Evolutionary conservation across 257 asterid species (phyloP).

Genomic region (Sherardia arvensis): DNA sequence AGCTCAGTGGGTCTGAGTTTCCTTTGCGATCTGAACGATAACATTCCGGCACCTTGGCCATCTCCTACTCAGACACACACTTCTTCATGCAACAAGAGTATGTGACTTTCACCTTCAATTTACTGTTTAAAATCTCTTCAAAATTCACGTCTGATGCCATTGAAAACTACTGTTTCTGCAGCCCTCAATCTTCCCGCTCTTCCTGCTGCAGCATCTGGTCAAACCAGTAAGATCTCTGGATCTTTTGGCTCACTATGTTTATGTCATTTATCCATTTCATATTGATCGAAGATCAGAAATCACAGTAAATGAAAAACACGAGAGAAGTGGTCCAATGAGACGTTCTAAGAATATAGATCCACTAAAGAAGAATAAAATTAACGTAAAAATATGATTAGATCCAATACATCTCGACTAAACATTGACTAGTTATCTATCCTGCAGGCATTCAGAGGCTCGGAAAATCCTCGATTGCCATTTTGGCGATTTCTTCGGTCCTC

Average conservation of each 20-base stretch:
- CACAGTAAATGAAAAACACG: not conserved
- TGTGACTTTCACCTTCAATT: conserved; percentile 4
- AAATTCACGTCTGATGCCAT: not conserved
- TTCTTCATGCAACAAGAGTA: conserved; percentile 91
- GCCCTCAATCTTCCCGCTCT: conserved; percentile 92
- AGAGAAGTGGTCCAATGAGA: not conserved
- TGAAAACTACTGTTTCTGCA: conserved; percentile 26
- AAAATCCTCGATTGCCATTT: not conserved
- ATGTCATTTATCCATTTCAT: not conserved
- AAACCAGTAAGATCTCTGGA: conserved; percentile 47
- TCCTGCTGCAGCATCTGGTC: conserved; percentile 95
- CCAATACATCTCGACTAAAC: not conserved
- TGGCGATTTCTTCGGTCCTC: not conserved
- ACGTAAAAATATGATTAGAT: too few relatives aligned
- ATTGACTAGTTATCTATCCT: not conserved
- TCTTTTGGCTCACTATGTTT: not conserved
- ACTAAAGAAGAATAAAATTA: too few relatives aligned
- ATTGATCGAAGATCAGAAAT: not conserved
- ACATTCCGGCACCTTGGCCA: conserved; percentile 99
- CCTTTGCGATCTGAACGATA: conserved; percentile 89
- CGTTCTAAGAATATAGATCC: not conserved
- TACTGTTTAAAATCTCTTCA: not conserved
- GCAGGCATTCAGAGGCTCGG: conserved; percentile 9
- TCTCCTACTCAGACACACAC: conserved; percentile 45
- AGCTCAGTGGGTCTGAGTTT: conserved; percentile 65